Conservation (phyloP, 192 early-diverging fungal genomes). For the Linnemannia zychae region DNA sequence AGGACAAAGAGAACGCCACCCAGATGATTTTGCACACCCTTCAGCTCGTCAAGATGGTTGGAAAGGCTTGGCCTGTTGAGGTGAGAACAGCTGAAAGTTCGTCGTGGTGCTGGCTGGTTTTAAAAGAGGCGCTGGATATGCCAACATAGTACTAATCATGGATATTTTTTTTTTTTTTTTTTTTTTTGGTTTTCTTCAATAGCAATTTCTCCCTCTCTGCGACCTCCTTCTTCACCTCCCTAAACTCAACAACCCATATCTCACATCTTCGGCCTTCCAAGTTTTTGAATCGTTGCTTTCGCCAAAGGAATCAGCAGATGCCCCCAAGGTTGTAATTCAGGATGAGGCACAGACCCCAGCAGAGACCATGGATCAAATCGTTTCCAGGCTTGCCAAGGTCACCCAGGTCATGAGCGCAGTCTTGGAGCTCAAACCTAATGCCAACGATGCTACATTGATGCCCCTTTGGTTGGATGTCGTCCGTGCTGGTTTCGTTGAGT, state of each 20-base stretch:
- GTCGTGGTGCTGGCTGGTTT: too few species aligned
- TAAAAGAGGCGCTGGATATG: neutral
- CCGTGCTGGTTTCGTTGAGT: slow-evolving; percentile 77
- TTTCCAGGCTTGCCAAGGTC: slow-evolving; percentile 65
- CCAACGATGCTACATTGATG: slow-evolving; percentile 83
- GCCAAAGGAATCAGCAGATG: slow-evolving; percentile 43
- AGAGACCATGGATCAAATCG: slow-evolving; percentile 48
- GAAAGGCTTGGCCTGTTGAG: slow-evolving; percentile 56
- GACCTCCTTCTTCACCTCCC: slow-evolving; percentile 83
- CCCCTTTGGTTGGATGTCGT: slow-evolving; percentile 91
- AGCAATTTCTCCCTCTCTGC: slow-evolving; percentile 74
- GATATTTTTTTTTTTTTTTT: too few species aligned
- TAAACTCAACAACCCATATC: slow-evolving; percentile 80
- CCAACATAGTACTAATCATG: neutral
- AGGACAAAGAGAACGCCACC: slow-evolving; percentile 53
- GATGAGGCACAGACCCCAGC: slow-evolving; percentile 28
- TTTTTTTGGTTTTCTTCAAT: neutral
- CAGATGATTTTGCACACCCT: slow-evolving; percentile 56
- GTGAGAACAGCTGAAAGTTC: neutral
- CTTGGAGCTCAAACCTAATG: slow-evolving; percentile 86
- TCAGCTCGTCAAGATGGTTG: slow-evolving; percentile 53
- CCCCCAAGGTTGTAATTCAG: slow-evolving; percentile 36
- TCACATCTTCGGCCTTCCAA: slow-evolving; percentile 85
- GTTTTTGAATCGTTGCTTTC: slow-evolving; percentile 76
- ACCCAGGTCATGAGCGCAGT: slow-evolving; percentile 66